phyloP scores from a whole-genome alignment of 2,329 filamentous ascomycete genomes.

The Alternaria incomplexa region DNA sequence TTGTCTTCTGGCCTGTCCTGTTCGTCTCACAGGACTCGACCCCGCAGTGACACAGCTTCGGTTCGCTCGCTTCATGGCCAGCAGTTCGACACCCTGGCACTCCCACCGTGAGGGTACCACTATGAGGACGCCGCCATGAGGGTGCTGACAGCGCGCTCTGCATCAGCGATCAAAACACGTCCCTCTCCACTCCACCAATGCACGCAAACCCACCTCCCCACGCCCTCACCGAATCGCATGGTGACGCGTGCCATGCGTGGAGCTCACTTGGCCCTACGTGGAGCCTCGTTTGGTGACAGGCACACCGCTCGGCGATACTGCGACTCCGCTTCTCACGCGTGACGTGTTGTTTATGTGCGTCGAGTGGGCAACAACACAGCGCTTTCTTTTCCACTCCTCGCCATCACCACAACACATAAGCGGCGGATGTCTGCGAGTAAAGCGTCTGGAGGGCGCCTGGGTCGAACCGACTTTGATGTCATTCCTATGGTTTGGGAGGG shows the following conservation, averaged over 20 bases:
- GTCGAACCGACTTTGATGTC: neutral
- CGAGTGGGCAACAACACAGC: constrained; percentile 19
- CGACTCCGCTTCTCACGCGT: constrained; percentile 18
- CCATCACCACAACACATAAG: constrained; percentile 5
- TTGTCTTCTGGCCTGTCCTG: neutral
- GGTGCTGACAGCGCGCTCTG: neutral
- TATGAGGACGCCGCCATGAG: neutral
- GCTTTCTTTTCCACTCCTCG: neutral
- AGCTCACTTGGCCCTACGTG: constrained; percentile 32
- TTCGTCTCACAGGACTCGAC: constrained; percentile 1
- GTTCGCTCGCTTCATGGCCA: constrained; percentile 1
- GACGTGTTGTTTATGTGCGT: constrained; percentile 30
- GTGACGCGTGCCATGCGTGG: constrained; percentile 43
- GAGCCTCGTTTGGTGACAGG: constrained; percentile 16
- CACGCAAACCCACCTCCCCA: neutral
- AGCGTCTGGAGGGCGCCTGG: neutral
- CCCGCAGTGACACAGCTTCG: constrained; percentile 5
- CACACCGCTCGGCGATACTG: constrained; percentile 10
- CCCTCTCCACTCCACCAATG: constrained; percentile 3
- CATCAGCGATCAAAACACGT: constrained; percentile 14
- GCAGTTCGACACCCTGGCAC: constrained; percentile 1
- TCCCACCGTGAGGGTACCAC: neutral
- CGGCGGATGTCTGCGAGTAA: constrained; percentile 10
- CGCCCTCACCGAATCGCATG: constrained; percentile 32
- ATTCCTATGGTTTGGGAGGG: constrained; percentile 9